Evolutionary conservation across 129 eudicot genomes (phyloP).

Genomic region (Helianthus tuberosus): DNA sequence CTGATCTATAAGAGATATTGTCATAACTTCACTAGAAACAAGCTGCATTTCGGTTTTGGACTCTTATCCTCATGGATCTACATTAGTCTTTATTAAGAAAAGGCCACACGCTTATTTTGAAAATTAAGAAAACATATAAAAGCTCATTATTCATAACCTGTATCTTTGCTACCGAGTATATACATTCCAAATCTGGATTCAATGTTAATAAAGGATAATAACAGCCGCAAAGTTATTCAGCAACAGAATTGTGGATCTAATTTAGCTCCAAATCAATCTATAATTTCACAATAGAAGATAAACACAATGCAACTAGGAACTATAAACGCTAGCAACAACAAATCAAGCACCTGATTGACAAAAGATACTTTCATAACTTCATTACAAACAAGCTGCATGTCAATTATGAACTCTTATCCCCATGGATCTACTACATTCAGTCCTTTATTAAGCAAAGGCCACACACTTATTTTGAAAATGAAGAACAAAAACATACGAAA

Average conservation of each 20-base stretch:
- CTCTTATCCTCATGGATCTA: not conserved
- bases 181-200: not conserved
- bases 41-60: conserved; percentile 5
- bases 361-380: not conserved
- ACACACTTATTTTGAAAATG: not conserved
- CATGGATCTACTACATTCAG: not conserved
- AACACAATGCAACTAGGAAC: not conserved
- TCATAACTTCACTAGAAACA: not conserved
- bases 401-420: not conserved
- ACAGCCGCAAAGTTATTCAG: not conserved
- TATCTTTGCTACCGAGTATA: not conserved
- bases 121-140: not conserved
- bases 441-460: conserved; percentile 1
- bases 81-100: not conserved
- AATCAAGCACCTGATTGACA: no score
- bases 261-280: not conserved
- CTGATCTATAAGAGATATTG: not conserved
- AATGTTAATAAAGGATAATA: not conserved
- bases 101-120: not conserved
- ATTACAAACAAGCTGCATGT: not conserved
- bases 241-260: conserved; percentile 11
- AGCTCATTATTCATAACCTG: not conserved
- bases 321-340: not conserved
- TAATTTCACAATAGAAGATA: not conserved
- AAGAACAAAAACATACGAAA: not conserved